Base-by-base conservation (phyloP, 495 filamentous ascomycete genomes). In the Collariella sp. region DNA sequence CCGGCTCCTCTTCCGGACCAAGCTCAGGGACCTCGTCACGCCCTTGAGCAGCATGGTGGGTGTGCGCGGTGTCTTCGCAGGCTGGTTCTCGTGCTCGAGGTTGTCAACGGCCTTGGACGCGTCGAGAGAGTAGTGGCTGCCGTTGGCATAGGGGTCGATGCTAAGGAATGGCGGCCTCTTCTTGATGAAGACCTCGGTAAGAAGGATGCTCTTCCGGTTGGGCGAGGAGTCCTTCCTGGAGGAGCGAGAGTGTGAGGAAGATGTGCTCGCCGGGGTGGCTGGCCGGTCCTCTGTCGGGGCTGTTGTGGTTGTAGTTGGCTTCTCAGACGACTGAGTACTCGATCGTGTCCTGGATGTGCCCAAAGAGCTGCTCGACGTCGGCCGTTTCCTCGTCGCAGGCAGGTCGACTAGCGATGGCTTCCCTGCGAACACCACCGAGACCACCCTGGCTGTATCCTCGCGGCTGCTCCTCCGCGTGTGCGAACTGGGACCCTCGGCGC, bases 371-470 rank as follows among this genome's bases (percentile, higher is more conserved):
- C 68, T 66, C 9, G 73, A 74, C 6, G 62, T 58, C n/a, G 73
- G 71, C 47, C 69, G 63, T 36, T 67, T 63, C 40, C 63, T 57
- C 10, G 48, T 46, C 19, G 66, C 58, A 5, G 69, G 57, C n/a
- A 77, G 64, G 58, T 75, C 69, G 24, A 78, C 66, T 7, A 78
- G 65, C 16, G 63, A 72, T 2, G 75, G 75, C 60, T 70, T 75
- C 46, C 75, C 75, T 10, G 70, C 58, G 50, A 68, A 78, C 35
- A 78, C 59, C 10, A 78, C 73, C 6, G 74, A 76, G 5, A 78
- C 75, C n/a, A 67, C 70, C 31, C 75, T 62, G 0, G 75, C 75
- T 2, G 70, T 76, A 45, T 68, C 72, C 63, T 78, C 73, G 40
- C 73, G 67, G 55, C 72, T 76, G 57, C 39, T 63, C 26, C 72